Percentiles rank a stretch among this genome's conserved stretches.
phyloP scores from a whole-genome alignment of 73 alveolate species.

The Paraurostyla sp. region DNA sequence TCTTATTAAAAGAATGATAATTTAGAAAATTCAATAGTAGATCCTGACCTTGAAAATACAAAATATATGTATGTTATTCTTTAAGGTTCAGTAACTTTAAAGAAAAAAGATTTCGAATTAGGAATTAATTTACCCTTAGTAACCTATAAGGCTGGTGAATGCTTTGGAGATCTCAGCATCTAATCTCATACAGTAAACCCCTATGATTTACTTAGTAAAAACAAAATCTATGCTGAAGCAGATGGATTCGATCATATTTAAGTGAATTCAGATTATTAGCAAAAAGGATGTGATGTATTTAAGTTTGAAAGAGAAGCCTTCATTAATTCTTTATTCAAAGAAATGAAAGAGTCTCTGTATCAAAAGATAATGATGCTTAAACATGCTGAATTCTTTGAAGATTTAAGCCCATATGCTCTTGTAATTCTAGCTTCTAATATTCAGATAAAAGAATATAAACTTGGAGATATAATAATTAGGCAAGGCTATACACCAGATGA shows the following conservation, averaged over 20 bases:
- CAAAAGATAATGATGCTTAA: constrained; percentile 41
- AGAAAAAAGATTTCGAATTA: not conserved
- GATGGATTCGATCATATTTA: constrained; percentile 17
- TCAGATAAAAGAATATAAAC: not conserved
- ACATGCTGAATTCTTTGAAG: constrained; percentile 43
- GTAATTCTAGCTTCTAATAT: constrained; percentile 29
- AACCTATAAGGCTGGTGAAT: constrained; percentile 44
- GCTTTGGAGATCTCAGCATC: constrained; percentile 56
- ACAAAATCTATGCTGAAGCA: constrained; percentile 2
- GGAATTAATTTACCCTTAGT: not conserved
- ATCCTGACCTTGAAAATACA: constrained; percentile 24
- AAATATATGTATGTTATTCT: constrained; percentile 46
- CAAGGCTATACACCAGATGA: constrained; percentile 60
- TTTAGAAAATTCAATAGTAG: not conserved
- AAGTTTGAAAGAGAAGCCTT: constrained; percentile 43
- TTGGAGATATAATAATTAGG: constrained; percentile 57
- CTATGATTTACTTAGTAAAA: constrained; percentile 4
- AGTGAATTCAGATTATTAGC: too few relatives aligned
- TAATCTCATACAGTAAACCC: constrained; percentile 18
- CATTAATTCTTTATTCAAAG: not conserved
- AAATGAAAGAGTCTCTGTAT: not conserved
- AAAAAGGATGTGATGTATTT: not conserved
- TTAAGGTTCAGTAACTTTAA: constrained; percentile 10
- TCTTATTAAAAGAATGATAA: not conserved
- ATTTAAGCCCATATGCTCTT: constrained; percentile 63